These are phyloP conservation scores for Fallopia convolvulus DNA, from an alignment of 148 eudicot genomes.

Conservation along the genomic window DNA sequence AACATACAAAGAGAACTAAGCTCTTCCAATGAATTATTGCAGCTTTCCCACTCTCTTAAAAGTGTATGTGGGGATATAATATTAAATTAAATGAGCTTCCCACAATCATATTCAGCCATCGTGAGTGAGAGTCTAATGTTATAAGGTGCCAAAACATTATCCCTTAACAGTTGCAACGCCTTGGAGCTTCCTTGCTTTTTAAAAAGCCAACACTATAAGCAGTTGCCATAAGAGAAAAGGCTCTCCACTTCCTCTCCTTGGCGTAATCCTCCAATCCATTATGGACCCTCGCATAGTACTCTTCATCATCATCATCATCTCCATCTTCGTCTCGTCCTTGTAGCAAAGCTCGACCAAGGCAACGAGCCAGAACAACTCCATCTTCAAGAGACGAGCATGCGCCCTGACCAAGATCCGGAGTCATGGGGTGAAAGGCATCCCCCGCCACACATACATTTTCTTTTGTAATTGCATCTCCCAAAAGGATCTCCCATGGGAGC, in stretches of 20 bases:
- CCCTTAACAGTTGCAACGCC: conserved; percentile 28
- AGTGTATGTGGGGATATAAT: no score
- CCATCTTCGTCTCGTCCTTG: neutral
- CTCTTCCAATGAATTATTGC: no score
- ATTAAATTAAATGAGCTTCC: conserved; percentile 18
- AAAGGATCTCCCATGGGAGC: conserved; percentile 38
- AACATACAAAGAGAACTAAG: no score
- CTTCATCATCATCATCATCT: conserved; percentile 13
- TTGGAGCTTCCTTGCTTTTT: conserved; percentile 30
- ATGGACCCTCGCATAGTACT: conserved; percentile 20
- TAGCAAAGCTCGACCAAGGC: conserved; percentile 24
- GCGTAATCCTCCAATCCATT: conserved; percentile 28
- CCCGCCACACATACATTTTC: conserved; percentile 42
- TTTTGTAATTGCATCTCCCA: conserved; percentile 25
- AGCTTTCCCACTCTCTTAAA: no score
- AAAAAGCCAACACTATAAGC: conserved; percentile 34
- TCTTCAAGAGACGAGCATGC: conserved; percentile 48
- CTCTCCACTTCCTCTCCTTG: conserved; percentile 40
- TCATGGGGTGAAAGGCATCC: conserved; percentile 58
- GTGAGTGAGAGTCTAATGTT: conserved; percentile 20
- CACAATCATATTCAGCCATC: conserved; percentile 43
- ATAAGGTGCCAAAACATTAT: conserved; percentile 21
- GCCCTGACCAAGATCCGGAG: conserved; percentile 51
- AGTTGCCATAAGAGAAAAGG: conserved; percentile 23
- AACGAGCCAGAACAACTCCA: conserved; percentile 32